Percentiles rank a stretch among this genome's conserved stretches.
These are phyloP conservation scores for Rugosomyces carneus DNA, from an alignment of 1,284 basidiomycete genomes.

Conservation along the genomic window DNA sequence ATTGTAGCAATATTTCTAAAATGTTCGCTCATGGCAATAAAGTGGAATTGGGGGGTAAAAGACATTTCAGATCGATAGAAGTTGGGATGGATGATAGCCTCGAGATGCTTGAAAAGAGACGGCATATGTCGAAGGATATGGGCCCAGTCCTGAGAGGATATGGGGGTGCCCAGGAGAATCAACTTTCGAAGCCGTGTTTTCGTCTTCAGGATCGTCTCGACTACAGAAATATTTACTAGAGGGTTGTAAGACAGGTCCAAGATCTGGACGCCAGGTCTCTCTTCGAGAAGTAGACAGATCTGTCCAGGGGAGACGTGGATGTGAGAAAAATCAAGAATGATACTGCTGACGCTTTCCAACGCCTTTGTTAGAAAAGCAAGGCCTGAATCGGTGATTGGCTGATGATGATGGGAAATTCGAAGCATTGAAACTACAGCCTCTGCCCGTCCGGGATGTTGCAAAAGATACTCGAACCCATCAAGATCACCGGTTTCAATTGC, in stretches of 20 bases:
- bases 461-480: slow-evolving; percentile 8
- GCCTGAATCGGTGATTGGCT: slow-evolving; percentile 4
- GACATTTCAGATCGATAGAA: background rate
- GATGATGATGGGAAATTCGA: slow-evolving; percentile 2
- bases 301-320: slow-evolving; percentile 5
- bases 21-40: background rate
- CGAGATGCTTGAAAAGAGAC: slow-evolving; percentile 8
- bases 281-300: slow-evolving; percentile 4
- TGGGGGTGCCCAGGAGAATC: slow-evolving; percentile 6
- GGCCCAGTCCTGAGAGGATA: slow-evolving; percentile 4
- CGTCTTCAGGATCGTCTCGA: slow-evolving; percentile 3
- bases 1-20: background rate
- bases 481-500: slow-evolving; percentile 5
- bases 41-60: background rate
- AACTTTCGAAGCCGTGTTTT: slow-evolving; percentile 5
- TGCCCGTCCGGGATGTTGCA: slow-evolving; percentile 12
- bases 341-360: background rate
- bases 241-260: slow-evolving; percentile 10
- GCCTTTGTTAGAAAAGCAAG: slow-evolving; percentile 6
- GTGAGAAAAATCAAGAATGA: slow-evolving; percentile 10
- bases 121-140: slow-evolving; percentile 1
- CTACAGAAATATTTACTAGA: slow-evolving; percentile 3
- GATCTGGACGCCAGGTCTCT: background rate
- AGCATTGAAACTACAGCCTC: background rate
- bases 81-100: slow-evolving; percentile 10